phyloP scores from a whole-genome alignment of 169 alveolate species.

The Eimeria nieschulzi region DNA sequence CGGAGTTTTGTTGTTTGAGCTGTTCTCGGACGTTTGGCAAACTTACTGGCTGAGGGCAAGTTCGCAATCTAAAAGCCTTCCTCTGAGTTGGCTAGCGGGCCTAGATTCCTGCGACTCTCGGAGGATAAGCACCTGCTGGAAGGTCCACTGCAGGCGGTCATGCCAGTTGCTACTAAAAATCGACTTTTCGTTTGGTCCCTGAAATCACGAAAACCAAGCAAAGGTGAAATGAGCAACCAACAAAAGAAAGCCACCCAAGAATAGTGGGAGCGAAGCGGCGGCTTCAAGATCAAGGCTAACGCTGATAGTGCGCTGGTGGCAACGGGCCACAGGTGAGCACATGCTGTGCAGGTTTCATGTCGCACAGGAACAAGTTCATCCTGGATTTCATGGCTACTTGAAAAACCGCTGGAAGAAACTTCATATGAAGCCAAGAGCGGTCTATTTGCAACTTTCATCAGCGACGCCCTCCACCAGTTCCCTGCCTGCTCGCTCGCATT shows the following conservation, averaged over 20 bases:
- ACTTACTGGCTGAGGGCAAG: constrained; percentile 59
- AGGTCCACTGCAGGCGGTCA: constrained; percentile 76
- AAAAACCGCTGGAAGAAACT: constrained; percentile 19
- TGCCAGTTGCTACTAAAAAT: constrained; percentile 75
- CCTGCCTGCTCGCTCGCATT: constrained; percentile 46
- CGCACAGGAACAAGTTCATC: constrained; percentile 55
- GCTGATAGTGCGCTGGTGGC: too few relatives aligned
- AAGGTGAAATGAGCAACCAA: background rate
- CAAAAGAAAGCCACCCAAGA: too few relatives aligned
- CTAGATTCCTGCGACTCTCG: constrained; percentile 58
- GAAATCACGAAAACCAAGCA: background rate
- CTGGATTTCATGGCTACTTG: constrained; percentile 35
- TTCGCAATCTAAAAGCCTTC: constrained; percentile 64
- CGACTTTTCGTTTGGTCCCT: constrained; percentile 70
- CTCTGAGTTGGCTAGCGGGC: constrained; percentile 43
- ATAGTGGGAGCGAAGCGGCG: too few relatives aligned
- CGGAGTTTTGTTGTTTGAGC: too few relatives aligned
- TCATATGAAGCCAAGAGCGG: constrained; percentile 67
- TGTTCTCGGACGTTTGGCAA: too few relatives aligned
- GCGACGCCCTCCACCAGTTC: constrained; percentile 65
- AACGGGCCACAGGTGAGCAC: too few relatives aligned
- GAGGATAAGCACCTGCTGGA: constrained; percentile 61
- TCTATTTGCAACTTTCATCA: constrained; percentile 47
- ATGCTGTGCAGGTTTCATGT: too few relatives aligned
- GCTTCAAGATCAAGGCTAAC: too few relatives aligned